phyloP scores from a whole-genome alignment of 176 grass and related monocot species.

The Guadua angustifolia region DNA sequence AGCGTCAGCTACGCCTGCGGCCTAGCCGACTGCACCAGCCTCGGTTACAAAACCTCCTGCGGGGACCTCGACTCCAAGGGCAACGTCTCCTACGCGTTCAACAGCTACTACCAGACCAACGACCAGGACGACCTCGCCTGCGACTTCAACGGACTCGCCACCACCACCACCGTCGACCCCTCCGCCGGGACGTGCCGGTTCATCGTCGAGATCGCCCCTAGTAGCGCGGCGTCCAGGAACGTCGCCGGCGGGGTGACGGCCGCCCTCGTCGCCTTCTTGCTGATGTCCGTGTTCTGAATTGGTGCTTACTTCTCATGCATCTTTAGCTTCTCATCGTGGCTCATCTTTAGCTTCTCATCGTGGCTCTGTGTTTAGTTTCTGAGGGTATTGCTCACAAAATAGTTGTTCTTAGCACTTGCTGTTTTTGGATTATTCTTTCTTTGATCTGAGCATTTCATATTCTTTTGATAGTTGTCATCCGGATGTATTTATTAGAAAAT shows the following conservation, averaged over 20 bases:
- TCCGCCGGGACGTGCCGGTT: conserved; percentile 54
- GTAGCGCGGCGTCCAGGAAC: not conserved
- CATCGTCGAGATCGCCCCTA: conserved; percentile 55
- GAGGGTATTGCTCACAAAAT: not conserved
- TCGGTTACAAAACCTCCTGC: conserved; percentile 82
- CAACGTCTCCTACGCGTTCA: conserved; percentile 79
- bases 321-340: not conserved
- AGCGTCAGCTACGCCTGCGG: conserved; percentile 76
- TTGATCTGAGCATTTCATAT: not conserved
- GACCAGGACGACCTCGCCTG: conserved; percentile 79
- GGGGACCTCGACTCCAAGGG: conserved; percentile 62
- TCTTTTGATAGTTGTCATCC: too few relatives aligned
- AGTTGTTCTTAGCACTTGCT: not conserved
- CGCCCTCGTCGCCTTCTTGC: not conserved
- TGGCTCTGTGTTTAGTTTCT: not conserved
- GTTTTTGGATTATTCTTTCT: not conserved
- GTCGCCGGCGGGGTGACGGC: not conserved
- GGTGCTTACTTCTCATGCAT: not conserved
- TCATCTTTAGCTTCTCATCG: too few relatives aligned
- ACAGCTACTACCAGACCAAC: conserved; percentile 75
- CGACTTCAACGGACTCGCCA: conserved; percentile 58
- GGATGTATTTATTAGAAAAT: too few relatives aligned
- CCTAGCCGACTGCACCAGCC: conserved; percentile 71
- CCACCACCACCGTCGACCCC: conserved; percentile 61
- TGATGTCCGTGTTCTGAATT: conserved; percentile 8